Evolutionary conservation across 2,329 filamentous ascomycete genomes (phyloP).

Genomic region (Pseudogymnoascus sp.): DNA sequence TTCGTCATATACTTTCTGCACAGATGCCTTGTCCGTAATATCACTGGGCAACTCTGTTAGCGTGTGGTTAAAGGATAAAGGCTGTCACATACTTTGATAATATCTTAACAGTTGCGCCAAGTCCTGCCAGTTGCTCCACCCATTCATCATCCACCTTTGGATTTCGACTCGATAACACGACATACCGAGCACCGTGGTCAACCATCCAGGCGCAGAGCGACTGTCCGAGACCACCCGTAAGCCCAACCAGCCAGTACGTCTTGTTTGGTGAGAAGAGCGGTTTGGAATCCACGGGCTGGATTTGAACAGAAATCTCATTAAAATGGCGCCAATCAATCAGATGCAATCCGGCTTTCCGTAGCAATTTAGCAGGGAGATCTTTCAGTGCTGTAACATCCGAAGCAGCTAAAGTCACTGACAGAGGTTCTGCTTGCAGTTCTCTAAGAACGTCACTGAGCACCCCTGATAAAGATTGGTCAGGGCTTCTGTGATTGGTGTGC

Average conservation of each 20-base stretch:
- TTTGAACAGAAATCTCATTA: neutral
- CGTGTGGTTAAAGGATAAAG: neutral
- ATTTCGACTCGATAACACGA: constrained; percentile 35
- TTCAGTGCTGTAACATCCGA: neutral
- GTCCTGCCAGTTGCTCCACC: constrained; percentile 18
- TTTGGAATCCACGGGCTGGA: neutral
- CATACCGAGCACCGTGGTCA: constrained; percentile 29
- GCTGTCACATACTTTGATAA: constrained; percentile 15
- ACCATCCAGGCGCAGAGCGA: constrained; percentile 37
- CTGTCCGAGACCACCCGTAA: constrained; percentile 28
- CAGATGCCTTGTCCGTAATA: constrained; percentile 18
- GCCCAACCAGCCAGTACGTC: constrained; percentile 30
- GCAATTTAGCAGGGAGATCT: neutral
- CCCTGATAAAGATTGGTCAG: neutral
- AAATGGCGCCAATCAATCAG: constrained; percentile 1
- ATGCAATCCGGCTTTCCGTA: neutral
- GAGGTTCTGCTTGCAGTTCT: neutral
- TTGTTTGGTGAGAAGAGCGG: constrained; percentile 18
- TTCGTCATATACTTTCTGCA: constrained; percentile 19
- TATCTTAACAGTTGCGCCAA: constrained; percentile 20
- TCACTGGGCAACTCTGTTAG: constrained; percentile 14
- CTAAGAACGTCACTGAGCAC: neutral
- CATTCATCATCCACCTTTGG: constrained; percentile 29
- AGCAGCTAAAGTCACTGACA: neutral
- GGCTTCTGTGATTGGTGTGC: neutral